Conservation (phyloP, 805 yeast species). For the Schwanniomyces yamadae region DNA sequence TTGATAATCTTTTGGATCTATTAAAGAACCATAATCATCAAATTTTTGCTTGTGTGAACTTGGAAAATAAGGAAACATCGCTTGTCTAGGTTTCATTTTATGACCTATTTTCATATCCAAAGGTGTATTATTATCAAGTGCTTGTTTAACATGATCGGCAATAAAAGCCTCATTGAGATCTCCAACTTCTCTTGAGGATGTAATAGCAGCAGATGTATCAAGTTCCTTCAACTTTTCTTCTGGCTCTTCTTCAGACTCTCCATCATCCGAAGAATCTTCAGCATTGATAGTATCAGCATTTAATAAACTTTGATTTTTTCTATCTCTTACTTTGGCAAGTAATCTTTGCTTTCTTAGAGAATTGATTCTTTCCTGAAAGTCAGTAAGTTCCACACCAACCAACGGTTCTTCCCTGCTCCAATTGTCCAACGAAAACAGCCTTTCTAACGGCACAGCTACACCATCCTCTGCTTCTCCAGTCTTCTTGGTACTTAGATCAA, state of each 20-base stretch:
- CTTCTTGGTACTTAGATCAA: constrained; percentile 34
- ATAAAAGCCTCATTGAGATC: constrained; percentile 42
- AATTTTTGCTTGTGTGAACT: constrained; percentile 48
- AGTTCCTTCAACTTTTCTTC: constrained; percentile 26
- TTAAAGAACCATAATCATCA: constrained; percentile 87
- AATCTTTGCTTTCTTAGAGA: constrained; percentile 44
- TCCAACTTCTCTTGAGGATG: constrained; percentile 16
- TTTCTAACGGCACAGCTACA: constrained; percentile 52
- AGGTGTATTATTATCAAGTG: constrained; percentile 44
- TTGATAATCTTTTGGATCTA: constrained; percentile 63
- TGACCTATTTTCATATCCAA: constrained; percentile 51
- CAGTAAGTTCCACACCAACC: constrained; percentile 48
- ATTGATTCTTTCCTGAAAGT: constrained; percentile 47
- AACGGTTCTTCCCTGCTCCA: constrained; percentile 50
- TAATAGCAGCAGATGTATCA: constrained; percentile 7
- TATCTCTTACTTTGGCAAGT: constrained; percentile 41
- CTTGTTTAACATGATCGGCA: constrained; percentile 35
- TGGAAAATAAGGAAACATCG: constrained; percentile 75
- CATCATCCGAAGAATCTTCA: constrained; percentile 36
- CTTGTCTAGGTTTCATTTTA: constrained; percentile 49
- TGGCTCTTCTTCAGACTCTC: constrained; percentile 30
- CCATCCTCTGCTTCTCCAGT: constrained; percentile 55
- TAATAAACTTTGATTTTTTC: constrained; percentile 38
- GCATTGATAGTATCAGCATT: constrained; percentile 34
- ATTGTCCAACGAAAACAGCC: constrained; percentile 38